These are phyloP conservation scores for Lactifluus hygrophoroides DNA, from an alignment of 768 basidiomycete species.

Conservation along the genomic window DNA sequence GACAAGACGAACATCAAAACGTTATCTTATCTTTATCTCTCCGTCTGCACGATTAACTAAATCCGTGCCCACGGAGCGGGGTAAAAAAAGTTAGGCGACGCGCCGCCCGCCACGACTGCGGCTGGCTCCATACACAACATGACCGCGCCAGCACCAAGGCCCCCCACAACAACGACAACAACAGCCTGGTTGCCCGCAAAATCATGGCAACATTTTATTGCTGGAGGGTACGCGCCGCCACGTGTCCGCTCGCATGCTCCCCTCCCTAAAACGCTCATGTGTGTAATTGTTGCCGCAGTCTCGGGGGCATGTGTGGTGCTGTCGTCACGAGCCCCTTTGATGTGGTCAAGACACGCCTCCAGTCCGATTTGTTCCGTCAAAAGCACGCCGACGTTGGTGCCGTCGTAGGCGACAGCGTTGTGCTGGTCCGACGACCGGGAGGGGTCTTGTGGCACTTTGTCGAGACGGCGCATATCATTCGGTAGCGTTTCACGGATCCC, in stretches of 20 bases:
- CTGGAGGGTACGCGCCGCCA: slow-evolving; percentile 60
- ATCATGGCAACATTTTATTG: slow-evolving; percentile 79
- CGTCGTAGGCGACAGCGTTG: slow-evolving; percentile 28
- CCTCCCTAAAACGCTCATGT: neutral
- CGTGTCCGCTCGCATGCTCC: neutral
- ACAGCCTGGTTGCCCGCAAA: slow-evolving; percentile 47
- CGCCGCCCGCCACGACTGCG: too few species aligned
- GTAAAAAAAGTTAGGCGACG: too few species aligned
- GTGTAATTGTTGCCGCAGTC: slow-evolving; percentile 37
- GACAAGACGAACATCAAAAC: slow-evolving; percentile 30
- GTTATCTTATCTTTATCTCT: slow-evolving; percentile 20
- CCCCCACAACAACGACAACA: slow-evolving; percentile 17
- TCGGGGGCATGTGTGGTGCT: slow-evolving; percentile 97
- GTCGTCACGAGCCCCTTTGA: slow-evolving; percentile 97
- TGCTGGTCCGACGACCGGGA: slow-evolving; percentile 27
- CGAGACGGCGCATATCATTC: slow-evolving; percentile 84
- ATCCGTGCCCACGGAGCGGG: too few species aligned
- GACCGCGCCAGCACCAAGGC: too few species aligned
- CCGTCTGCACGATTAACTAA: neutral
- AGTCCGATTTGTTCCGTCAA: slow-evolving; percentile 74
- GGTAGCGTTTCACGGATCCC: too few species aligned
- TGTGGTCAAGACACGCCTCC: slow-evolving; percentile 94
- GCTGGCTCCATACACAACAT: too few species aligned
- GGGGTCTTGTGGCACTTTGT: slow-evolving; percentile 87
- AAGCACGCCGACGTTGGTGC: slow-evolving; percentile 30